Conservation (phyloP, 2,329 filamentous ascomycete genomes). For the Escovopsis weberi region DNA sequence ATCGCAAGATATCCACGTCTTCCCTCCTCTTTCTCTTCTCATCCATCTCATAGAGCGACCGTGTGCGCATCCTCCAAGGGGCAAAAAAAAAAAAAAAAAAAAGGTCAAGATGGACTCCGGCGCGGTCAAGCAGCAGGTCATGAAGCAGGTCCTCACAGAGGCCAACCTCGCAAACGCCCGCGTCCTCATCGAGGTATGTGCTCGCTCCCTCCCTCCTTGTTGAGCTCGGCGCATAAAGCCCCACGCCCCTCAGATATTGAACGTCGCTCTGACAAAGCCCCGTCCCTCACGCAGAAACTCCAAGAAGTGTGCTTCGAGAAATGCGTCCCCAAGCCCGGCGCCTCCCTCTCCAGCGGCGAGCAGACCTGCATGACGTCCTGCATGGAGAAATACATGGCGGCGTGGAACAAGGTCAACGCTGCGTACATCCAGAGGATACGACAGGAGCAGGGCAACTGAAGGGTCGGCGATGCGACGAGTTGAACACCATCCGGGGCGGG, state of each 20-base stretch:
- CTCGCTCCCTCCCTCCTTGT: background rate
- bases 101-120: constrained; percentile 38
- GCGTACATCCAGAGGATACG: constrained; percentile 52
- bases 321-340: constrained; percentile 57
- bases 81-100: no score
- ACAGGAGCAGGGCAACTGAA: constrained; percentile 32
- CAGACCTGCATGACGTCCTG: constrained; percentile 57
- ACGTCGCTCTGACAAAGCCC: constrained; percentile 1
- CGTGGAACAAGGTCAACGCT: constrained; percentile 62
- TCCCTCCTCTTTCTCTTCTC: no score
- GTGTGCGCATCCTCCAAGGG: no score
- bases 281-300: constrained; percentile 43
- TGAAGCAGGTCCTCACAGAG: constrained; percentile 50
- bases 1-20: no score
- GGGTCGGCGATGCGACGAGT: no score
- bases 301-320: constrained; percentile 70
- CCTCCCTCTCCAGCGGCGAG: constrained; percentile 52
- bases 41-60: no score
- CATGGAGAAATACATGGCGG: constrained; percentile 74
- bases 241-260: constrained; percentile 1
- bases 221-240: background rate
- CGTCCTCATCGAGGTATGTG: constrained; percentile 50
- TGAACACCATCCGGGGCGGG: background rate
- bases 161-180: constrained; percentile 54
- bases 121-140: constrained; percentile 44